A percentile compares a stretch with the other conserved stretches of the same genome.
Evolutionary conservation across 2,329 filamentous ascomycete genomes (phyloP).

Genomic region (Sordariomycetes sp.): DNA sequence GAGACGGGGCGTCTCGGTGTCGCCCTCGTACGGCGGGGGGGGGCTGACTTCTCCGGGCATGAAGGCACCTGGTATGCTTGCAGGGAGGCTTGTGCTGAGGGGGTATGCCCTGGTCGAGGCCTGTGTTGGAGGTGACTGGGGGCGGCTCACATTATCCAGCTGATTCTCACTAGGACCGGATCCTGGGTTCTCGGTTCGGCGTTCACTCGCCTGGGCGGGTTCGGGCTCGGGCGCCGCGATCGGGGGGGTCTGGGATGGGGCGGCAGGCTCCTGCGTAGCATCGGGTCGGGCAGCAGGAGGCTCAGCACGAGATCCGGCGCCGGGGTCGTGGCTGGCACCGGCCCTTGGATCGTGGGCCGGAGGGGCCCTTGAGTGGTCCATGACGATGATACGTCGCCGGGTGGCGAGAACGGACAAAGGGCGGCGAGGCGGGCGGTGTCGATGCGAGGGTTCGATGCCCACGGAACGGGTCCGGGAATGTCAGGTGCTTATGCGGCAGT

Average conservation of each 20-base stretch:
- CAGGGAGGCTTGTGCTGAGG: neutral
- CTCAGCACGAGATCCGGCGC: neutral
- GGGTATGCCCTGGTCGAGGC: neutral
- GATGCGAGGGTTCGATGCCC: neutral
- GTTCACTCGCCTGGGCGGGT: neutral
- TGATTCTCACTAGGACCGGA: neutral
- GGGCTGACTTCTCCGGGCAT: neutral
- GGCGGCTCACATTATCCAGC: neutral
- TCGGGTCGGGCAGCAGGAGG: neutral
- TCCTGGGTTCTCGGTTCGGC: neutral
- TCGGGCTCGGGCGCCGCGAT: neutral
- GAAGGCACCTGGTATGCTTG: neutral
- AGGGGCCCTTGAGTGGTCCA: slow-evolving; percentile 2
- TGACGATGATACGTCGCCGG: neutral
- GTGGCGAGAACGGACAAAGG: neutral
- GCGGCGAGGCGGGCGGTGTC: neutral
- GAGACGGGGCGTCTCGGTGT: slow-evolving; percentile 33
- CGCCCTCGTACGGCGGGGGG: slow-evolving; percentile 4
- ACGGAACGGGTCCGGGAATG: neutral
- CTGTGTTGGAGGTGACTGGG: neutral
- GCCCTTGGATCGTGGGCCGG: neutral
- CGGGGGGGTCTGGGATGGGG: neutral
- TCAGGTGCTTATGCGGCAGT: neutral
- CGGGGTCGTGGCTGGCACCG: neutral
- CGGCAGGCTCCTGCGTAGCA: neutral